Percentiles rank a stretch among this genome's conserved stretches.
These are phyloP conservation scores for Xylariaceae sp. DNA, from an alignment of 2,329 filamentous ascomycete species.

Conservation along the genomic window DNA sequence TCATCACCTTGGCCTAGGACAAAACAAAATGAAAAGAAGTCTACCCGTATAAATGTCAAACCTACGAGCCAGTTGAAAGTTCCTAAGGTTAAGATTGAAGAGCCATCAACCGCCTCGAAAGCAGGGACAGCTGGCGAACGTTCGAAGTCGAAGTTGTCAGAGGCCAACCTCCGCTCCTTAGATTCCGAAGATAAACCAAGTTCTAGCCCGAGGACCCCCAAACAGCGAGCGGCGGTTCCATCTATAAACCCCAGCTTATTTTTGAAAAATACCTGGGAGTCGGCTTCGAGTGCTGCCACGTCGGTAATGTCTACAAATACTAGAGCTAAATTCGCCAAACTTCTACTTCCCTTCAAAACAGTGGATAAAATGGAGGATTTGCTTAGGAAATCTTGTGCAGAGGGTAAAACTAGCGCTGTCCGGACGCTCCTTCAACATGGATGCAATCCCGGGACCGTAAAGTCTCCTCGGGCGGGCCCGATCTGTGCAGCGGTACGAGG, in stretches of 20 bases:
- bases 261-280: slow-evolving; percentile 17
- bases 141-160: neutral
- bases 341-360: slow-evolving; percentile 2
- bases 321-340: slow-evolving; percentile 1
- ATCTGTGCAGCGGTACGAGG: slow-evolving; percentile 13
- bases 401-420: slow-evolving; percentile 9
- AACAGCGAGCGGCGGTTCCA: slow-evolving; percentile 6
- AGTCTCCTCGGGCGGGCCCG: slow-evolving; percentile 1
- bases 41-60: neutral
- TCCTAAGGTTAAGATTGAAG: too few species aligned
- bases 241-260: slow-evolving; percentile 9
- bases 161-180: neutral
- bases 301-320: slow-evolving; percentile 13
- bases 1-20: neutral
- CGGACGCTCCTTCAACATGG: slow-evolving; percentile 9
- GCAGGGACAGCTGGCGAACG: neutral
- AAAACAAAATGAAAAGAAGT: neutral
- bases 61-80: too few species aligned
- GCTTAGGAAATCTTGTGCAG: slow-evolving; percentile 4
- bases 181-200: neutral
- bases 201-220: neutral
- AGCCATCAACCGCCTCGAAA: neutral
- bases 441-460: too few species aligned
- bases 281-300: slow-evolving; percentile 15
- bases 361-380: slow-evolving; percentile 3